A percentile compares a stretch with the other conserved stretches of the same genome.
phyloP scores from a whole-genome alignment of 805 yeast genomes.

The Lipomyces yamanashiensis region DNA sequence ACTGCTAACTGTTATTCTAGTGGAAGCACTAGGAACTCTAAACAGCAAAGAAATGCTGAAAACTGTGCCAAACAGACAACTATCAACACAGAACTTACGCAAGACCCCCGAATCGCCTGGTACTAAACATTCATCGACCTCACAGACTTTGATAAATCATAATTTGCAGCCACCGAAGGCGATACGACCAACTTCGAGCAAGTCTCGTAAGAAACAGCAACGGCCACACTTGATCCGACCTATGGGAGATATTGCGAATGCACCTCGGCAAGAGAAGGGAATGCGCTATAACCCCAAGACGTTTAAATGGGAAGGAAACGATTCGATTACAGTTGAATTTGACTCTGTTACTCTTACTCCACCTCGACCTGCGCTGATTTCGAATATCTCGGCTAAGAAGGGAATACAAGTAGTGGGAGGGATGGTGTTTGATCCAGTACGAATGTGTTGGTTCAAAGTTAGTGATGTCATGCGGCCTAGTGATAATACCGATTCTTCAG shows the following conservation, averaged over 20 bases:
- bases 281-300: slow-evolving; percentile 61
- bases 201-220: slow-evolving; percentile 24
- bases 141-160: background rate
- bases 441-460: slow-evolving; percentile 62
- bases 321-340: slow-evolving; percentile 58
- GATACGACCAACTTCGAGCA: slow-evolving; percentile 7
- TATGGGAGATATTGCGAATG: slow-evolving; percentile 29
- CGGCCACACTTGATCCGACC: slow-evolving; percentile 35
- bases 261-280: slow-evolving; percentile 38
- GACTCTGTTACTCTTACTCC: slow-evolving; percentile 47
- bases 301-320: slow-evolving; percentile 69
- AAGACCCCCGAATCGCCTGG: background rate
- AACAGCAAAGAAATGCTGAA: background rate
- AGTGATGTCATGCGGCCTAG: slow-evolving; percentile 16
- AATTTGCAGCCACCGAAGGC: background rate
- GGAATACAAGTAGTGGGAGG: slow-evolving; percentile 55
- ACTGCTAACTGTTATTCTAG: background rate
- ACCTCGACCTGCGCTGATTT: slow-evolving; percentile 46
- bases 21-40: slow-evolving; percentile 3
- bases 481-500: slow-evolving; percentile 49
- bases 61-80: background rate
- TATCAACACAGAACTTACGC: slow-evolving; percentile 4
- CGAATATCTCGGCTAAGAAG: slow-evolving; percentile 38
- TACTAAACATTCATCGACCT: background rate
- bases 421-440: slow-evolving; percentile 65